Base-by-base conservation (phyloP, 371 early-diverging fungal species). In the Mortierella sp. region DNA sequence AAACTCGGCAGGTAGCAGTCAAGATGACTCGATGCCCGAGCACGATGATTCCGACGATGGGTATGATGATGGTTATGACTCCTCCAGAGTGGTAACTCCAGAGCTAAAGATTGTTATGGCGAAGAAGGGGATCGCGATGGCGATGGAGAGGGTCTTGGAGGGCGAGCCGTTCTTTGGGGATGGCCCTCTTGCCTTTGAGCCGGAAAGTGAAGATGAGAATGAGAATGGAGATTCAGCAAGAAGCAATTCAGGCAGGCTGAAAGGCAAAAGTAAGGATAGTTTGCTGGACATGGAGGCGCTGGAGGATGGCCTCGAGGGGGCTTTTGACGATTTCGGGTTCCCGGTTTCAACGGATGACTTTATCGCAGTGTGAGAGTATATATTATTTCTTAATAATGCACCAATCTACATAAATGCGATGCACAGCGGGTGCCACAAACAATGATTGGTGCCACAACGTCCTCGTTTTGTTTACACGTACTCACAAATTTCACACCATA, bases 281-380 rank as follows among this genome's bases (percentile, higher is more conserved):
- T 58, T 52, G 62, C 40, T 26, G 26, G 61, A 30, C 20, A 35
- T 37, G 2, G 72, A 68, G 45, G 35, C 45, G 0, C 24, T 47
- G 43, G 64, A 58, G 26, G 64, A 62, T 16, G 43, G 37, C 1
- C 37, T 69, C 5, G 72, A 68, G 8, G 79, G 65, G 1, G 64
- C 67, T 18, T 79, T 74, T 52, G 79, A 79, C 61, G 79, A 79
- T 55, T 71, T 79, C 68, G 79, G 79, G 24, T 74, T 79, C 64
- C 79, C 79, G 4, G 71, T 79, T 16, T 20, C 43, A 22, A 22
- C 22, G 16, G 62, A 54, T 45, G 55, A 66, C n/a, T 8, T 5
- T 37, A 32, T 59, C 22, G 37, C 24, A 35, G 49, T 32, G 20
- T 59, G 22, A 47, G 11, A 11, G 11, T 43, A 16, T 43, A 16